phyloP scores from a whole-genome alignment of 225 moss, liverwort and hornwort genomes.

The Takakia lepidozioides region DNA sequence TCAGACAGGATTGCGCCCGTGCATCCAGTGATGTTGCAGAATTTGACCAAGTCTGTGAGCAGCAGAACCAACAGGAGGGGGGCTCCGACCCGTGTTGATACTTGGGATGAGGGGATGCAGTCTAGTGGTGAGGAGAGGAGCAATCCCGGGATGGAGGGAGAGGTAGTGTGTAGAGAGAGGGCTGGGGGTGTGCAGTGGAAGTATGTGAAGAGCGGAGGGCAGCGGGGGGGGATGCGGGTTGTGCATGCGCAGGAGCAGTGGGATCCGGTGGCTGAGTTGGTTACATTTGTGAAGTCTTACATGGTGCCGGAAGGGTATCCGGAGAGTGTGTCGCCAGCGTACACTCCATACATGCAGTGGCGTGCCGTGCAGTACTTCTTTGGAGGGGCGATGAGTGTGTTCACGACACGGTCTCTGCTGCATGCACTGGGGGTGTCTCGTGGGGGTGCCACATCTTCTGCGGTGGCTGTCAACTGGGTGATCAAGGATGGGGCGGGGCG shows the following conservation, averaged over 20 bases:
- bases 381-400: slow-evolving; percentile 98
- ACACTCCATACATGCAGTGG: slow-evolving; percentile 99
- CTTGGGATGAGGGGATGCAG: slow-evolving; percentile 3
- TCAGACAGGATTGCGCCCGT: no score
- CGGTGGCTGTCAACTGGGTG: slow-evolving; percentile 97
- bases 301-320: slow-evolving; percentile 95
- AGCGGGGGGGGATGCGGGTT: slow-evolving; percentile 35
- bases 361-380: slow-evolving; percentile 99
- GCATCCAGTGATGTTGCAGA: slow-evolving; percentile 56
- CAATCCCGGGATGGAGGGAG: slow-evolving; percentile 12
- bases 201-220: slow-evolving; percentile 33
- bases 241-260: slow-evolving; percentile 52
- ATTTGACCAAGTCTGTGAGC: slow-evolving; percentile 46
- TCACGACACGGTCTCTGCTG: slow-evolving; percentile 85
- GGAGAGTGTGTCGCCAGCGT: slow-evolving; percentile 84
- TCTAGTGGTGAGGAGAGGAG: slow-evolving; percentile 6
- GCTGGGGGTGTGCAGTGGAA: slow-evolving; percentile 51
- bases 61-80: slow-evolving; percentile 11
- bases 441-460: slow-evolving; percentile 74
- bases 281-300: slow-evolving; percentile 77
- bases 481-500: slow-evolving; percentile 99
- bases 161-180: slow-evolving; percentile 46
- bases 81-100: slow-evolving; percentile 7
- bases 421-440: slow-evolving; percentile 87
- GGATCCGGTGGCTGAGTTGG: slow-evolving; percentile 50